Conservation (phyloP, 208 protist species). For the Leishmania braziliensis region DNA sequence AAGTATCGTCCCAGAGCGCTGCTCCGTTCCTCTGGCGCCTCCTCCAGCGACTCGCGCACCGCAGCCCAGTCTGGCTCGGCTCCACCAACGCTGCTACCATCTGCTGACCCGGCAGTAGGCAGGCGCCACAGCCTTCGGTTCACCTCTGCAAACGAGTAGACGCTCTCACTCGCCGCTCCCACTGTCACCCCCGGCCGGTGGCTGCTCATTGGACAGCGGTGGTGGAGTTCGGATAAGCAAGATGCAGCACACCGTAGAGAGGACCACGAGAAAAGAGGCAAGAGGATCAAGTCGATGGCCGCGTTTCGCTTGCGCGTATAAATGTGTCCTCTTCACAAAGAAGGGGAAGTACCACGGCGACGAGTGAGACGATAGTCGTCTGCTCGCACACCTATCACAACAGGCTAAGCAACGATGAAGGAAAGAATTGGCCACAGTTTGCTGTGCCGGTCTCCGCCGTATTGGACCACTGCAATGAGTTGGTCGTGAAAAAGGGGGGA, state of each 20-base stretch:
- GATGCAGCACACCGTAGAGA: not conserved
- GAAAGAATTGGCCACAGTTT: not conserved
- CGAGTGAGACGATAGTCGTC: not conserved
- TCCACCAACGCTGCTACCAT: not conserved
- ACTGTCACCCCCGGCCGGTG: not conserved
- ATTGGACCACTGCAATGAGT: not conserved
- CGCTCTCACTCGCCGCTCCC: not conserved
- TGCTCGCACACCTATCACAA: not conserved
- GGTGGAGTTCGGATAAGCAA: not conserved
- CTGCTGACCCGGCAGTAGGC: not conserved
- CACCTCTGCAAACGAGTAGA: conserved; percentile 23
- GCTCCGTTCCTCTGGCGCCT: conserved; percentile 32
- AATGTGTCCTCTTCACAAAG: not conserved
- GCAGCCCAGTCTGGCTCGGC: conserved; percentile 9
- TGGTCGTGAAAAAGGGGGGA: not conserved
- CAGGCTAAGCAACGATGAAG: not conserved
- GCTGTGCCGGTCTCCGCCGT: not conserved
- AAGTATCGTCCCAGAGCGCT: conserved; percentile 18
- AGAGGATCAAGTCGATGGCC: not conserved
- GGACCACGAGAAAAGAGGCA: not conserved
- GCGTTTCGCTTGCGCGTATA: too few relatives aligned
- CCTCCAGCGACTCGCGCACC: conserved; percentile 2
- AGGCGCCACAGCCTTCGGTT: conserved; percentile 22
- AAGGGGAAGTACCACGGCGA: not conserved
- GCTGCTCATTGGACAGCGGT: not conserved